phyloP scores from a whole-genome alignment of 768 basidiomycete genomes.

The Suillus luteus region DNA sequence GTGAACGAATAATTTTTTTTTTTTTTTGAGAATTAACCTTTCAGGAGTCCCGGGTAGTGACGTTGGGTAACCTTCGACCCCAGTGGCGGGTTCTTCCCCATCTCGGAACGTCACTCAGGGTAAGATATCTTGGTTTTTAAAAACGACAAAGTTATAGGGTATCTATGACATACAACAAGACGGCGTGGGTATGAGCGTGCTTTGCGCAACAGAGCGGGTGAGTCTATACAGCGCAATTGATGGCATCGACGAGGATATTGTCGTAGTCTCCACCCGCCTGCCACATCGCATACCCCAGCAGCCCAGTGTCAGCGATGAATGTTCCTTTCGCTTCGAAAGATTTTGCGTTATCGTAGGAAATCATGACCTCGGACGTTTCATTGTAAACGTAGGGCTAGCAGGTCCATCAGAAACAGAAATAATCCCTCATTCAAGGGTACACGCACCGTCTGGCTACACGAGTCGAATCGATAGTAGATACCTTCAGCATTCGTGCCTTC shows the following conservation, averaged over 20 bases:
- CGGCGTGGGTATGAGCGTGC: neutral
- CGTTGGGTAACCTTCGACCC: neutral
- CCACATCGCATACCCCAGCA: conserved; percentile 68
- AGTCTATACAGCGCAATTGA: conserved; percentile 28
- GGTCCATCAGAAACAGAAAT: conserved; percentile 9
- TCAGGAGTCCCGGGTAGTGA: neutral
- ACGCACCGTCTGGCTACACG: conserved; percentile 75
- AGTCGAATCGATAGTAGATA: conserved; percentile 57
- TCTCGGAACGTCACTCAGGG: neutral
- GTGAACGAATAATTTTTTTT: neutral
- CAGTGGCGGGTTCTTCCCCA: neutral
- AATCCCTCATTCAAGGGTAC: neutral
- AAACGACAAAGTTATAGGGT: conserved; percentile 10
- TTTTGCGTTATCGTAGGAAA: conserved; percentile 65
- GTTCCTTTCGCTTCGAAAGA: conserved; percentile 62
- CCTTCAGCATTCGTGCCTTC: conserved; percentile 51
- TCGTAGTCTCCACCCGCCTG: conserved; percentile 63
- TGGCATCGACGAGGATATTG: conserved; percentile 59
- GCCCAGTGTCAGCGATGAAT: conserved; percentile 50
- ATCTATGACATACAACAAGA: neutral
- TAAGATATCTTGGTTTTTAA: neutral
- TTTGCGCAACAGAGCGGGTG: neutral
- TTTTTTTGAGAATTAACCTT: neutral
- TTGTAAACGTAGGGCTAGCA: conserved; percentile 72
- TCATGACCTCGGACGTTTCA: conserved; percentile 49